Conservation (phyloP, 2,329 filamentous ascomycete genomes). For the Fusarium newnesense region DNA sequence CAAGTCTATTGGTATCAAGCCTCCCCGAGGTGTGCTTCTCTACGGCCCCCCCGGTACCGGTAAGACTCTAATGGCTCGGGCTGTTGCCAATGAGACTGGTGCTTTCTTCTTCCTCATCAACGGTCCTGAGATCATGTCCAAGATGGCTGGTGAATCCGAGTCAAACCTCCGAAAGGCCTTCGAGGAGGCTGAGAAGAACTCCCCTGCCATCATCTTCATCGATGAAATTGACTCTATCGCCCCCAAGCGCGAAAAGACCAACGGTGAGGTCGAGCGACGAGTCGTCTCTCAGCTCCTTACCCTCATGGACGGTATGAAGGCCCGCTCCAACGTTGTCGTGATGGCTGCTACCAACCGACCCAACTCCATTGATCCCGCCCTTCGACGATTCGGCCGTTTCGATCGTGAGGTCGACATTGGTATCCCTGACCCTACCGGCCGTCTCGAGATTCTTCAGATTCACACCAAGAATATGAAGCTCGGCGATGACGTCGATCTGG, state of each 20-base stretch:
- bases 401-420: slow-evolving; percentile 99
- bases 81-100: slow-evolving; percentile 98
- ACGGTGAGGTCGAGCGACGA: slow-evolving; percentile 97
- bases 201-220: slow-evolving; percentile 98
- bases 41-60: slow-evolving; percentile 97
- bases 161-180: slow-evolving; percentile 99
- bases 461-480: slow-evolving; percentile 99
- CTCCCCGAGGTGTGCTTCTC: slow-evolving; percentile 95
- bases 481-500: slow-evolving; percentile 93
- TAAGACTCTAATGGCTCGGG: slow-evolving; percentile 99
- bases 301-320: slow-evolving; percentile 99
- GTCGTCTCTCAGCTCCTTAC: slow-evolving; percentile 97
- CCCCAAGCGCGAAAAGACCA: slow-evolving; percentile 99
- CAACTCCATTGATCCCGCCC: slow-evolving; percentile 97
- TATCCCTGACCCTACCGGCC: slow-evolving; percentile 96
- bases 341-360: slow-evolving; percentile 99
- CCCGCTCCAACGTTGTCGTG: slow-evolving; percentile 96
- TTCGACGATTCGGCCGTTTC: slow-evolving; percentile 98
- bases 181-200: slow-evolving; percentile 99
- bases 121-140: slow-evolving; percentile 99
- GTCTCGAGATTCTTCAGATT: slow-evolving; percentile 98
- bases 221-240: slow-evolving; percentile 99
- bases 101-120: slow-evolving; percentile 99
- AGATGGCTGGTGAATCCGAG: slow-evolving; percentile 99
- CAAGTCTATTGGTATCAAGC: slow-evolving; percentile 99